Conservation (phyloP, 495 filamentous ascomycete species). For the Trichoderma parareesei region DNA sequence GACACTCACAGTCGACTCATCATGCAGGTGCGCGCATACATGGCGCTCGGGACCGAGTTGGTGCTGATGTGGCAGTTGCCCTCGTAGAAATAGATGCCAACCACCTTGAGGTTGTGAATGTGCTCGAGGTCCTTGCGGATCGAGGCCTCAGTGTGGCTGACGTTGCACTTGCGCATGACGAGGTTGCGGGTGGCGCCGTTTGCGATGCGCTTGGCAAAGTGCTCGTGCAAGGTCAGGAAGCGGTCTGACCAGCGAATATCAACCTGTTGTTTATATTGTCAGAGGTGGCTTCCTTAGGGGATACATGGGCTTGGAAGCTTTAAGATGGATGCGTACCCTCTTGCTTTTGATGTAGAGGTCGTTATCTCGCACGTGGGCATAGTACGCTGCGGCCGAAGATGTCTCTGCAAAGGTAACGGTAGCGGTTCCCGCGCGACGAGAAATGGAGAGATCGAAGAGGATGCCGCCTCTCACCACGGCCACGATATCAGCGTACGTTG, state of each 20-base stretch:
- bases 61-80: slow-evolving; percentile 57
- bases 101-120: slow-evolving; percentile 68
- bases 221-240: slow-evolving; percentile 43
- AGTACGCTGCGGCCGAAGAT: neutral
- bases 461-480: neutral
- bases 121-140: slow-evolving; percentile 74
- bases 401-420: neutral
- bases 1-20: slow-evolving; percentile 51
- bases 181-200: slow-evolving; percentile 75
- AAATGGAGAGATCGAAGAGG: neutral
- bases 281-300: neutral
- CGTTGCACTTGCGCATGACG: slow-evolving; percentile 49
- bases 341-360: neutral
- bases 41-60: slow-evolving; percentile 70
- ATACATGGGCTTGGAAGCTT: neutral
- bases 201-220: slow-evolving; percentile 58
- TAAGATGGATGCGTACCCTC: neutral
- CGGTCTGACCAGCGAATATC: neutral
- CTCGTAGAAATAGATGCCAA: slow-evolving; percentile 53
- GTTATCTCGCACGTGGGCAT: neutral
- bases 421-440: neutral
- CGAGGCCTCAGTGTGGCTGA: slow-evolving; percentile 51
- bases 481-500: neutral
- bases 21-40: slow-evolving; percentile 71
- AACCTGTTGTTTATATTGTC: neutral